Conservation (phyloP, 2,329 filamentous ascomycete species). For the Microcyclospora pomicola region DNA sequence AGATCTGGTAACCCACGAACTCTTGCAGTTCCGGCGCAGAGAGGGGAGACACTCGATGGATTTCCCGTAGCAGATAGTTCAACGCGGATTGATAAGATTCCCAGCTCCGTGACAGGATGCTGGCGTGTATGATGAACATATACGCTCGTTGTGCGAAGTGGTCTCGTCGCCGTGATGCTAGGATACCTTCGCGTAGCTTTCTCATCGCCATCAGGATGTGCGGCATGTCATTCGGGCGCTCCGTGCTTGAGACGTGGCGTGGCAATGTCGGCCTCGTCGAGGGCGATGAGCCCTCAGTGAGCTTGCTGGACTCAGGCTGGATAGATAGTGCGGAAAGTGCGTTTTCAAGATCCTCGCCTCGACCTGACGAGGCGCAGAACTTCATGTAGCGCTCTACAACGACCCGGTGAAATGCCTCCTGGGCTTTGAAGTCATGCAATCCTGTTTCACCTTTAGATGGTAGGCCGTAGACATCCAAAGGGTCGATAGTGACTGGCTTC, state of each 20-base stretch:
- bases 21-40: slow-evolving; percentile 62
- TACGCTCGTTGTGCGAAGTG: slow-evolving; percentile 79
- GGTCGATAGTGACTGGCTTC: slow-evolving; percentile 60
- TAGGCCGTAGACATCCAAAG: slow-evolving; percentile 67
- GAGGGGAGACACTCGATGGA: slow-evolving; percentile 55
- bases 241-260: slow-evolving; percentile 14
- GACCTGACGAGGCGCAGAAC: slow-evolving; percentile 64
- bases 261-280: slow-evolving; percentile 11
- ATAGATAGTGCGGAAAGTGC: slow-evolving; percentile 56
- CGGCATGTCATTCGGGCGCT: slow-evolving; percentile 50
- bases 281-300: slow-evolving; percentile 4
- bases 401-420: slow-evolving; percentile 74
- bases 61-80: slow-evolving; percentile 56
- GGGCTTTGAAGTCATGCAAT: slow-evolving; percentile 52
- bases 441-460: slow-evolving; percentile 79
- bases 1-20: slow-evolving; percentile 63
- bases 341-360: slow-evolving; percentile 57
- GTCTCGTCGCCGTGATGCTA: slow-evolving; percentile 62
- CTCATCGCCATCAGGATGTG: slow-evolving; percentile 71
- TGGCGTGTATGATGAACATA: slow-evolving; percentile 76
- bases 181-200: slow-evolving; percentile 81
- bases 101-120: slow-evolving; percentile 66
- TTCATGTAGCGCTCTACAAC: slow-evolving; percentile 82
- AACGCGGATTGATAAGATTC: slow-evolving; percentile 86
- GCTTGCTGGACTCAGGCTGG: slow-evolving; percentile 5